A percentile compares a stretch with the other conserved stretches of the same genome.
These are phyloP conservation scores for Tetraselmis chui DNA, from an alignment of 139 green algal species.

Conservation along the genomic window DNA sequence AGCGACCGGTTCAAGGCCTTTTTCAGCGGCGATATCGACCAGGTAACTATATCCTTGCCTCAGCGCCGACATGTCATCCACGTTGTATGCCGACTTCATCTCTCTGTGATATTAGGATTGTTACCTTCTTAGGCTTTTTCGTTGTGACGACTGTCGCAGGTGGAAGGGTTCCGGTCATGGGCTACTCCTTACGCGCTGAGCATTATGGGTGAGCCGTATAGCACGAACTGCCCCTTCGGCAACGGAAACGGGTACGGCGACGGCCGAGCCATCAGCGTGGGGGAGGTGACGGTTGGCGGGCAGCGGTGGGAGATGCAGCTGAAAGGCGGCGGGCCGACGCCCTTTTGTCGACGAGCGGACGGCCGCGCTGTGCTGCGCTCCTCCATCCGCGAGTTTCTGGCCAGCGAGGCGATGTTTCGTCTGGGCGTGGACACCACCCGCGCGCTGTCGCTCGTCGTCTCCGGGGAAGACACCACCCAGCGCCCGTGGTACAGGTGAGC, in stretches of 20 bases:
- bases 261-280: conserved; percentile 52
- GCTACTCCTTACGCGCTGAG: conserved; percentile 20
- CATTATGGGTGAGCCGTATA: conserved; percentile 19
- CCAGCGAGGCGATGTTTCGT: conserved; percentile 52
- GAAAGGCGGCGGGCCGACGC: conserved; percentile 52
- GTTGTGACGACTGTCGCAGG: no score
- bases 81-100: no score
- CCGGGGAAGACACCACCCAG: conserved; percentile 6
- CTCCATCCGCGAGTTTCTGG: conserved; percentile 61
- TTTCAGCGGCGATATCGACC: conserved; percentile 17
- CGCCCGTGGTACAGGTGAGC: conserved; percentile 21
- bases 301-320: conserved; percentile 55
- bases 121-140: no score
- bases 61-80: no score
- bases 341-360: conserved; percentile 26
- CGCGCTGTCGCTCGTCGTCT: conserved; percentile 20
- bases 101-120: no score
- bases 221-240: conserved; percentile 22
- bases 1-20: conserved; percentile 15
- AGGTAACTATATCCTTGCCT: no score
- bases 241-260: conserved; percentile 36
- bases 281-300: conserved; percentile 46
- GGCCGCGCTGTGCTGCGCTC: conserved; percentile 47
- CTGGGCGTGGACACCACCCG: conserved; percentile 37
- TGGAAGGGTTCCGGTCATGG: conserved; percentile 4